Base-by-base conservation (phyloP, 805 yeast genomes). In the Kodamaea leandrae region DNA sequence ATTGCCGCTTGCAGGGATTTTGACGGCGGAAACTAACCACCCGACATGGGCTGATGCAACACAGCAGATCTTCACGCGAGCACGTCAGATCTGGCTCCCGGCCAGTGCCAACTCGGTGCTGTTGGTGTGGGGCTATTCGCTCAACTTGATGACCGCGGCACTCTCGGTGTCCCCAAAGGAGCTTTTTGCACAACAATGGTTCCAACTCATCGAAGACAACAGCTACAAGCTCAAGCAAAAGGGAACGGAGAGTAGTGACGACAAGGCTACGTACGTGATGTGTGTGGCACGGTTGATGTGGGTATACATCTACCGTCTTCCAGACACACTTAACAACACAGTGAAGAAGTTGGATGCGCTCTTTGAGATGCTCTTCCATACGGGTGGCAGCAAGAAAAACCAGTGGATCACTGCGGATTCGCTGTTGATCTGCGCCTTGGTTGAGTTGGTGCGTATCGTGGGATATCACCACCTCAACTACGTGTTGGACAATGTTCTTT, bases 21-120 rank as follows among this genome's bases (percentile, higher is more conserved):
- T 90, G 23, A 87, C 96, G 0, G 98, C 96, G 0, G 99, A 93
- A 57, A 90, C 88, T 0, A 91, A 93, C 54, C 96, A 91, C 58
- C 99, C 99, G 3, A 80, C 84, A 1, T 93, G 99, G 99, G 81
- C 83, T 0, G 86, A 80, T 29, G 93, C 96, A 0, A 77, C 88
- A 40, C 75, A 76, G 16, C 64, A 71, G 14, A 78, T 91, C 10
- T 81, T 76, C 57, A 61, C 69, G 12, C 77, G 73, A 42, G 68
- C 74, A 12, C 72, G 71, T 29, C 60, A 57, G 42, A 75, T 65
- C 36, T 71, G 74, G 66, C 16, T n/a, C 16, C 15, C 25, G 10
- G 63, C 56, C 41, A 57, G 60, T n/a, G 21, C 5, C n/a, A 8
- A 15, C 21, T 13, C 14, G 29, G 29, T 26, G 29, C 8, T 7